Evolutionary conservation across 129 eudicot genomes (phyloP), one percentile per base, ranked within the genome.

Genomic region (Pseudognaphalium luteoalbum): DNA sequence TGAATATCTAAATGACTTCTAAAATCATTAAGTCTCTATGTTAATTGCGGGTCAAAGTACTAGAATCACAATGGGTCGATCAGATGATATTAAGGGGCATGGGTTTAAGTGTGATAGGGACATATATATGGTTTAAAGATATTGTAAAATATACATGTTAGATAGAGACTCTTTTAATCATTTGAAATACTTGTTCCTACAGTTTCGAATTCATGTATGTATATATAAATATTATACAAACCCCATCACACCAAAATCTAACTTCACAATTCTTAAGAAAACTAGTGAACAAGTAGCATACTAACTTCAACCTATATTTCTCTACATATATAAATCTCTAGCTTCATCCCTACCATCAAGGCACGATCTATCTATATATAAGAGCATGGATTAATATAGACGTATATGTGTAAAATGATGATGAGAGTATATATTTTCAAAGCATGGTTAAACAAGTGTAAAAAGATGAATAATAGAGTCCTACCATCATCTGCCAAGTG

Each of bases 161-260:
- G 70, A 68, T 51, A 58, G 59, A 76, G 66, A 56, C 75, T 25
- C 60, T 68, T 68, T 76, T 29, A 72, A 87, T 78, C 73, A 76
- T 81, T 82, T 72, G 60, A 54, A 68, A 78, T 84, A 77, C 83
- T 80, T 85, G 87, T 85, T 88, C 90, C 91, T 90, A 86, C 96
- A 84, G 15, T 68, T 81, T 84, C 87, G 83, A 86, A 82, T 83
- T 70, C 58, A 74, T 69, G 74, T 39, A 33, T 74, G 68, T 72
- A 61, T 71, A 80, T 50, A 76, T 75, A 65, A 41, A 72, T 76
- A 64, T 29, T 29, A 32, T 52, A 78, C 72, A 64, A 84, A 71
- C 66, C 60, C 75, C 88, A 83, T 69, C 78, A 71, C 82, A 76
- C 89, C 79, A 81, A 70, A 37, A 78, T 82, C 86, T 61, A 69